phyloP scores from a whole-genome alignment of 2,329 filamentous ascomycete genomes.

The Fusarium sp. region DNA sequence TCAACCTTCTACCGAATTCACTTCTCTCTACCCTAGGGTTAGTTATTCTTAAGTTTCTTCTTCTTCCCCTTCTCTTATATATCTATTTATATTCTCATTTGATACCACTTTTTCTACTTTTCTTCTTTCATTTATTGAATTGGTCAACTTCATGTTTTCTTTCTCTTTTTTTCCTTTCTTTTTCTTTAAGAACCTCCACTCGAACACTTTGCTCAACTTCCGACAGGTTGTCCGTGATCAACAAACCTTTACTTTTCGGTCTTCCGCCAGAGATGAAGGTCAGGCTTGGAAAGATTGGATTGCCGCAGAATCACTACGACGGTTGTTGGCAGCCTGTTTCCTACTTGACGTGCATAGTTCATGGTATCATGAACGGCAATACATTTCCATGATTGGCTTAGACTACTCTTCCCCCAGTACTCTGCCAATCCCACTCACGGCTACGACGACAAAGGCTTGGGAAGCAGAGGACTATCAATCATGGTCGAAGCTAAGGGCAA shows the following conservation, averaged over 20 bases:
- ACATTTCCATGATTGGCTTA: slow-evolving; percentile 49
- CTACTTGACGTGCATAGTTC: slow-evolving; percentile 66
- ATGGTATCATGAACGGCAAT: slow-evolving; percentile 64
- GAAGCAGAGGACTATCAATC: slow-evolving; percentile 56
- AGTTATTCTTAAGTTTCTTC: slow-evolving; percentile 50
- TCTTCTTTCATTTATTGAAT: slow-evolving; percentile 44
- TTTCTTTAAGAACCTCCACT: background rate
- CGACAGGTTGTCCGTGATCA: slow-evolving; percentile 55
- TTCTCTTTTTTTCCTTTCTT: slow-evolving; percentile 33
- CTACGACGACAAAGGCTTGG: slow-evolving; percentile 60
- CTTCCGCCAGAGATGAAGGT: slow-evolving; percentile 42
- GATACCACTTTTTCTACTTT: slow-evolving; percentile 3
- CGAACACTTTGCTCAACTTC: slow-evolving; percentile 45
- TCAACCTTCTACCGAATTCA: slow-evolving; percentile 61
- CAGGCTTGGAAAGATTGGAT: slow-evolving; percentile 65
- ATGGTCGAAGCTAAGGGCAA: slow-evolving; percentile 56
- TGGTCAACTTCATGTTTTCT: slow-evolving; percentile 49
- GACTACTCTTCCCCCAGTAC: slow-evolving; percentile 51
- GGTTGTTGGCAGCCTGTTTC: slow-evolving; percentile 67
- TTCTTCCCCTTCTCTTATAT: slow-evolving; percentile 12
- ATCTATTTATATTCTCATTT: background rate
- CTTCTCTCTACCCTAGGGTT: slow-evolving; percentile 65
- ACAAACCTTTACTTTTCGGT: slow-evolving; percentile 41
- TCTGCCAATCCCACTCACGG: slow-evolving; percentile 60
- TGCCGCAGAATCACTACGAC: slow-evolving; percentile 61